A percentile compares a stretch with the other conserved stretches of the same genome.
Conservation (phyloP, 495 filamentous ascomycete species). For the Paragyromitra xinjiangensis region DNA sequence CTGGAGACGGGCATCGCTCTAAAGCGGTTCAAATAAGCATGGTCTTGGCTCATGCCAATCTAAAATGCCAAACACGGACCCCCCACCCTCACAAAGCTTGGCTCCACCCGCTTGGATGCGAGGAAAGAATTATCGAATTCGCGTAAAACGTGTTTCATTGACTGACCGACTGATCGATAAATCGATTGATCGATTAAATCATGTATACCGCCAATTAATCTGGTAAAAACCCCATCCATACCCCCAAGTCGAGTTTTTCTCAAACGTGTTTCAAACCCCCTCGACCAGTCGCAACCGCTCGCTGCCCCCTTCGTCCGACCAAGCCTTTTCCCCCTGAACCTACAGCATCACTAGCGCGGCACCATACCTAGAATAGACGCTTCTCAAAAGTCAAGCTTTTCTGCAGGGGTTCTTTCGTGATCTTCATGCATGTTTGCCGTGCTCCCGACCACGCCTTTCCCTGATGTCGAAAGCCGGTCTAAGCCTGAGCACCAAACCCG, state of each 20-base stretch:
- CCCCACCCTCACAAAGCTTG: not conserved
- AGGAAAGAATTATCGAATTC: not conserved
- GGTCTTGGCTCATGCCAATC: not conserved
- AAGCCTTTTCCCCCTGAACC: conserved; percentile 1
- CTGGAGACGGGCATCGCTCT: not conserved
- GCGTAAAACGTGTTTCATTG: not conserved
- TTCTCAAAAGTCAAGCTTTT: conserved; percentile 13
- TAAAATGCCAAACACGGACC: not conserved
- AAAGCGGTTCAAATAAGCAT: conserved; percentile 17
- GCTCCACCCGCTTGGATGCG: not conserved
- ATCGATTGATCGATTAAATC: not conserved
- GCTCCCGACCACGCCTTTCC: not conserved
- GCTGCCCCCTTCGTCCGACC: not conserved
- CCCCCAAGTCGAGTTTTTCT: not conserved
- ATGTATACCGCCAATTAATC: not conserved
- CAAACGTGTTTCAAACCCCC: not conserved
- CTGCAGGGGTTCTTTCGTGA: conserved; percentile 10
- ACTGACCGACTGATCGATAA: not conserved
- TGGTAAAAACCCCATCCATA: too few relatives aligned
- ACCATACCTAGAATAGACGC: not conserved
- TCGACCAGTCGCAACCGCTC: not conserved
- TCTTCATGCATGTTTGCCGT: conserved; percentile 5
- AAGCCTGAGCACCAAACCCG: too few relatives aligned
- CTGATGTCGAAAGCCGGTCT: not conserved
- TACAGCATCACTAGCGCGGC: not conserved